Conservation (phyloP, 331 rosid species). For the Quercus lobata region DNA sequence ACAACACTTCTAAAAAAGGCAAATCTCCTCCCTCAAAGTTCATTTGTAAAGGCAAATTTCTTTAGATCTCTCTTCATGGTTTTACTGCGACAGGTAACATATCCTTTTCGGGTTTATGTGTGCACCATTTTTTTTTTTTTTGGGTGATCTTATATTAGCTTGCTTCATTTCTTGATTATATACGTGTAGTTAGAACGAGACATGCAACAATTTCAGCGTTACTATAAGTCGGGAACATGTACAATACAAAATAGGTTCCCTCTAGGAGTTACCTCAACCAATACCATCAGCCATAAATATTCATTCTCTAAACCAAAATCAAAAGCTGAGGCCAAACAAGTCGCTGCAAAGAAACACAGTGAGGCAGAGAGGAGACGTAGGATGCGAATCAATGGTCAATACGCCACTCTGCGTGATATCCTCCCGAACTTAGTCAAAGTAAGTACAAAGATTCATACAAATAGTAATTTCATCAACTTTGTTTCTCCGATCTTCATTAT, state of each 20-base stretch:
- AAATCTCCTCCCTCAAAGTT: slow-evolving; percentile 4
- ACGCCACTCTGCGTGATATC: slow-evolving; percentile 47
- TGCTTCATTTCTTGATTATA: not conserved
- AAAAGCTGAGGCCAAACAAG: slow-evolving; percentile 39
- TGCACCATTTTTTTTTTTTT: not conserved
- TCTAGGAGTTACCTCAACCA: slow-evolving; percentile 22
- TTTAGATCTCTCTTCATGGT: slow-evolving; percentile 24
- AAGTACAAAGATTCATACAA: slow-evolving; percentile 3
- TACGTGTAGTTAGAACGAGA: slow-evolving; percentile 25
- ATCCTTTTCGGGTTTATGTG: not conserved
- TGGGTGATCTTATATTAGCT: no score
- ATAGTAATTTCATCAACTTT: not conserved
- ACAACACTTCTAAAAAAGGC: slow-evolving; percentile 4
- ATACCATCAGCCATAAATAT: slow-evolving; percentile 15
- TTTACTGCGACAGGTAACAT: slow-evolving; percentile 38
- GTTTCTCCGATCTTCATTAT: not conserved
- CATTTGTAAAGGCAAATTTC: not conserved
- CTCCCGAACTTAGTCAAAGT: slow-evolving; percentile 63
- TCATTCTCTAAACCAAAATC: slow-evolving; percentile 39
- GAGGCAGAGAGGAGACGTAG: slow-evolving; percentile 78
- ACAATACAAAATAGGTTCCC: slow-evolving; percentile 28
- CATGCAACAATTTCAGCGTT: slow-evolving; percentile 38
- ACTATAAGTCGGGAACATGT: slow-evolving; percentile 18
- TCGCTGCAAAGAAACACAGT: slow-evolving; percentile 61
- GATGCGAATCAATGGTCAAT: slow-evolving; percentile 65